Evolutionary conservation across 805 yeast genomes (phyloP), one percentile per base, ranked within the genome.

Genomic region (Saturnispora besseyi): DNA sequence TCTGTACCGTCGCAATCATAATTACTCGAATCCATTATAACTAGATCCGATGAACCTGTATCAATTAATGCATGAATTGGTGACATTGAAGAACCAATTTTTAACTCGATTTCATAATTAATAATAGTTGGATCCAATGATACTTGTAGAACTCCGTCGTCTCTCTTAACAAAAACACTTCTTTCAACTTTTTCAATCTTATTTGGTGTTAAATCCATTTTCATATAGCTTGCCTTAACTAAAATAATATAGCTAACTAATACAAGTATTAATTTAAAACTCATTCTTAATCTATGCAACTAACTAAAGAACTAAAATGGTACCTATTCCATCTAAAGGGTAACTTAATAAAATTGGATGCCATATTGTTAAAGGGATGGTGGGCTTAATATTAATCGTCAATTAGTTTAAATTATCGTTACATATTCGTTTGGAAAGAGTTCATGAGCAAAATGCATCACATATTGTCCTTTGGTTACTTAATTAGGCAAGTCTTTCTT

Each of bases 41-140:
- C 37, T n/a, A 48, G 34, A 36, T 51, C 53, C 6, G 49, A 30
- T 3, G 53, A 51, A 3, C 52, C 52, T 5, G 53, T 48, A 28
- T 51, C 53, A 13, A 51, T 9, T 13, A 44, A 38, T 12, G 32
- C 52, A 13, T 30, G n/a, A 12, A 48, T 18, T 5, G 7, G 18
- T n/a, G 41, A 42, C 12, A 32, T 24, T 21, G 33, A 15, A 21
- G 53, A 51, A 5, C 51, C 48, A 12, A 51, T 24, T 31, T 44
- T 13, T 5, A 47, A 5, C 5, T 33, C 40, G 26, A 42, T 29
- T 36, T 15, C 41, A 44, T 41, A 41, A 7, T 41, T 31, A n/a
- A 41, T 41, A 28, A n/a, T n/a, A 15, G 31, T 41, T 6, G 22
- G 9, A 8, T 36, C 40, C 13, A 36, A 18, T 3, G 40, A 9